Percentiles rank a stretch among this genome's conserved stretches.
These are phyloP conservation scores for Metschnikowia santaceciliae DNA, from an alignment of 805 yeast genomes.

Conservation along the genomic window DNA sequence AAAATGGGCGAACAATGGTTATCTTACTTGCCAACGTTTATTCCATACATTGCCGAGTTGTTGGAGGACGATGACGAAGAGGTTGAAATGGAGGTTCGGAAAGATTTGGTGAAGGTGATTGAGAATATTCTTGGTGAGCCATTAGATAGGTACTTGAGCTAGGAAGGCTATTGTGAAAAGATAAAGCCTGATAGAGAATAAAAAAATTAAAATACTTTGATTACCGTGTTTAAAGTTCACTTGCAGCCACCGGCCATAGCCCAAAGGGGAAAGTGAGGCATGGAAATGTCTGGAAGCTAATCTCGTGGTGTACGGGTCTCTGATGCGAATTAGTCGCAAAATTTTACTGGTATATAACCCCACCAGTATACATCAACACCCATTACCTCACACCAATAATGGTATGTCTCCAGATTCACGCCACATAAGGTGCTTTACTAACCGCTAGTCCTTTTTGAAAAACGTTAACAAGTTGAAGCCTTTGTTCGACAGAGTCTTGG, in stretches of 20 bases:
- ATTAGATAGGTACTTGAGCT: conserved; percentile 71
- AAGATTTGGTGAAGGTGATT: conserved; percentile 83
- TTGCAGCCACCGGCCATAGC: neutral
- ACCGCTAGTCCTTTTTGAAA: conserved; percentile 55
- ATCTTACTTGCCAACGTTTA: conserved; percentile 83
- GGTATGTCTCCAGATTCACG: conserved; percentile 7
- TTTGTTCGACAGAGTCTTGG: conserved; percentile 91
- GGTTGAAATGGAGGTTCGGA: conserved; percentile 87
- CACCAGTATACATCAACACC: neutral
- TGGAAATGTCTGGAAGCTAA: conserved; percentile 13
- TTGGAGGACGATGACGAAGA: conserved; percentile 94
- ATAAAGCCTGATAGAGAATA: neutral
- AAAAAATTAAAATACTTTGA: neutral
- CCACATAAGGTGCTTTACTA: conserved; percentile 18
- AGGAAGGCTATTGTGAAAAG: neutral
- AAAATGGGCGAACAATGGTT: conserved; percentile 96
- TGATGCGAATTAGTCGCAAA: conserved; percentile 5
- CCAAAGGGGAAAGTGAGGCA: neutral
- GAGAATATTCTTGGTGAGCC: conserved; percentile 95
- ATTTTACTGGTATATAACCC: conserved; percentile 1
- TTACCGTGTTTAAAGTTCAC: neutral
- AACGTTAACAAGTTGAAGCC: conserved; percentile 87
- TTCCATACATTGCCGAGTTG: conserved; percentile 92
- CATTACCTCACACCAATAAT: conserved; percentile 5
- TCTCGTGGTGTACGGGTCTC: conserved; percentile 10